Evolutionary conservation across 306 rosid species (phyloP), one percentile per base, ranked within the genome.

Genomic region (Cicer cuneatum): DNA sequence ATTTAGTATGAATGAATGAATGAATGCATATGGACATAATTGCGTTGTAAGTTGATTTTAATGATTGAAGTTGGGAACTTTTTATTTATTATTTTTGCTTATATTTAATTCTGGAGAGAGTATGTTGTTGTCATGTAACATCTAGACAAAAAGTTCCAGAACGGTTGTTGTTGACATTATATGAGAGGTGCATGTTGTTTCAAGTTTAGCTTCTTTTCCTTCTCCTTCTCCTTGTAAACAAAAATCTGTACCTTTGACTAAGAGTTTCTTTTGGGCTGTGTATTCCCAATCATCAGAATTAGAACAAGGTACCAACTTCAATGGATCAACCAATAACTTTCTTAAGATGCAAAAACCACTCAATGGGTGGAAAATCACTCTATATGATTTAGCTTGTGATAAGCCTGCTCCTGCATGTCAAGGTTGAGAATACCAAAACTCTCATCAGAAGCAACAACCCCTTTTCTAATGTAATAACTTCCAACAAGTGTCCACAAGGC

Each of bases 401-500:
- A 72, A 1, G 0, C 86, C 85, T 65, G 97, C 46, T 41, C 46
- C 46, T 1, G 9, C 8, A 41, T 9, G 46, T 41, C 35, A 29
- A 29, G 53, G 43, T 81, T 66, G 49, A 91, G 79, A 14, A 86
- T 5, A 0, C 97, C 94, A 60, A 84, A 87, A n/a, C 37, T 64
- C 87, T 89, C 94, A 4, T 78, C 71, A 81, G 68, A 12, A 10
- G 89, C 97, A 7, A 87, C 47, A 33, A 86, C 84, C 4, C 94
- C 94, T 60, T 83, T 19, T 73, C 87, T 87, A 1, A 86, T 21
- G 78, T 89, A 89, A 49, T 89, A 89, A 53, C 92, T 89, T 33
- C 97, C 97, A 40, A 67, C 92, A 5, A 89, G 68, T 12, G 97
- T 79, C 97, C 97, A 91, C 8, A 86, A 14, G 3, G 97, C 88